A percentile compares a stretch with the other conserved stretches of the same genome.
Evolutionary conservation across 441 rosid species (phyloP).

Genomic region (Flueggea neowawraea): DNA sequence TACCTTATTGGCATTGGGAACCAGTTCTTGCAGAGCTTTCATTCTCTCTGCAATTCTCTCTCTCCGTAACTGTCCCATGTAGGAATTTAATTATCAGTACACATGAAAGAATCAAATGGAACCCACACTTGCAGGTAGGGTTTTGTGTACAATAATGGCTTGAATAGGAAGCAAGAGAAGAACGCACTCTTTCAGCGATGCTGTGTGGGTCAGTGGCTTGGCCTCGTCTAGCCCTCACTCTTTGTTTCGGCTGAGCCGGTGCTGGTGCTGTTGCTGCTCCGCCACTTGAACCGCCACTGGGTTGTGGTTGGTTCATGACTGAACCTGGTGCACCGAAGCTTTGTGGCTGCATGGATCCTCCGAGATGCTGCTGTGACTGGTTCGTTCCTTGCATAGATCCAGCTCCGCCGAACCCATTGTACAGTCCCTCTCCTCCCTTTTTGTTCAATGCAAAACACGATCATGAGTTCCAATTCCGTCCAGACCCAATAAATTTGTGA

Average conservation of each 20-base stretch:
- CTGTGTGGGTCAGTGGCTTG: slow-evolving; percentile 99
- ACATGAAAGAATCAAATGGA: background rate
- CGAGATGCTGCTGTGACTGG: slow-evolving; percentile 41
- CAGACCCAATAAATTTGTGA: background rate
- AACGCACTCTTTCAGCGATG: slow-evolving; percentile 80
- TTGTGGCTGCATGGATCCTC: slow-evolving; percentile 27
- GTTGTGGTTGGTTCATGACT: slow-evolving; percentile 37
- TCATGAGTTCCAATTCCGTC: too few species aligned
- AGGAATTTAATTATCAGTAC: too few species aligned
- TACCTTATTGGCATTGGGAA: slow-evolving; percentile 96
- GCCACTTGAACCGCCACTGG: slow-evolving; percentile 46
- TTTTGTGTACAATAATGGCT: too few species aligned
- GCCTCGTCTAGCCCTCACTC: slow-evolving; percentile 89
- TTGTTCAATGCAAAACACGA: too few species aligned
- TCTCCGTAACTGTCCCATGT: slow-evolving; percentile 65
- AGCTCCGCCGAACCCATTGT: slow-evolving; percentile 41
- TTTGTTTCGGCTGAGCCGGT: slow-evolving; percentile 61
- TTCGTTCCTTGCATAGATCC: slow-evolving; percentile 44
- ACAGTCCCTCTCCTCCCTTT: slow-evolving; percentile 50
- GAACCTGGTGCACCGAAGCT: slow-evolving; percentile 30
- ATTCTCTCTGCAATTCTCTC: slow-evolving; percentile 97
- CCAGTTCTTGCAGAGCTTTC: slow-evolving; percentile 94
- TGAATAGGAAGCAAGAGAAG: background rate
- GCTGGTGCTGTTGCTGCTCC: slow-evolving; percentile 16
- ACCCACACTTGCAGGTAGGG: background rate